Evolutionary conservation across 345 rosid species (phyloP), one percentile per base, ranked within the genome.

Genomic region (Salix brachista): DNA sequence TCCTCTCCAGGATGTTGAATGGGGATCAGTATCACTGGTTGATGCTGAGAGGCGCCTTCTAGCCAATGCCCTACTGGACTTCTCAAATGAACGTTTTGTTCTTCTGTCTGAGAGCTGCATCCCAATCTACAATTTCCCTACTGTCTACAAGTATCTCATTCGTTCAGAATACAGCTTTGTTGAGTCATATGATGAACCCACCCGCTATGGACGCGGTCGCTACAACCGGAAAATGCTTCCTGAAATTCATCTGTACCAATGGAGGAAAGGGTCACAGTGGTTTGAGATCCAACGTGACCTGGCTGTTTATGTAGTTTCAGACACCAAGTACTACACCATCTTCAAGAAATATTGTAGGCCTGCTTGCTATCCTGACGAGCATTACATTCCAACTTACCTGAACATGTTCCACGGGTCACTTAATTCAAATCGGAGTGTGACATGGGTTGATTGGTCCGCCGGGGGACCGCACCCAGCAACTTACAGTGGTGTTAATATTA

Each of bases 261-360:
- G 98, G 97, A 87, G 98, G 71, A 91, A 94, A 81, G 98, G 96
- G 23, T 94, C 97, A 56, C 98, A 94, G 62, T 94, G 98, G 98
- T 92, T 94, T 34, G 98, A 94, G 86, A 88, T 91, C 69, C 86
- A 88, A 42, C 94, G 97, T 4, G 72, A 81, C 48, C 67, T 92
- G 73, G 98, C 98, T 21, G 74, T 87, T 69, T 85, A 85, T 70
- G 71, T 92, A 0, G 79, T 92, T 42, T 86, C 97, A 4, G 98
- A 94, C 83, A 80, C 87, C 66, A 90, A 89, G 76, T 94, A 87
- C 84, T 90, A 87, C 76, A 48, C 81, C 50, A 67, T 94, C 75
- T 92, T 94, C 87, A 89, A 82, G 77, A 88, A 85, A 71, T 90
- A 84, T 69, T 94, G 98, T 67, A 86, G 75, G 85, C 98, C 98